Base-by-base conservation (phyloP, 1,284 basidiomycete genomes). In the Xanthoconium separans region DNA sequence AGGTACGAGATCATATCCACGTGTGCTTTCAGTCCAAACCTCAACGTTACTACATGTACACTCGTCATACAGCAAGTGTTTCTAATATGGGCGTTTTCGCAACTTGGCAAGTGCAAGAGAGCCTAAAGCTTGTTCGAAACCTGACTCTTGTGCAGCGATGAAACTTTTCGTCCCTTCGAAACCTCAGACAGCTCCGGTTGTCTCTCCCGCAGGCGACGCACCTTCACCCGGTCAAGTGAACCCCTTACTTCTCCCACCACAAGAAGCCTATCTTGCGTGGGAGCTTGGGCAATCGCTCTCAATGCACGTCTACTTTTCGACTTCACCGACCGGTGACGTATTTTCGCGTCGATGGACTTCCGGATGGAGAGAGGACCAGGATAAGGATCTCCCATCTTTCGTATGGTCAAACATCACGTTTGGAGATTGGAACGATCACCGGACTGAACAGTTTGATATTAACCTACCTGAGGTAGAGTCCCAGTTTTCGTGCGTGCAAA, bases 381-480 rank as follows among this genome's bases (percentile, higher is more conserved):
- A 83, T 45, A 77, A 73, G 49, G 70, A 70, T 34, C 70, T 91
- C 29, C 89, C 90, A 7, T 77, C 78, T 56, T 84, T 91, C 51
- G 77, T 83, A 15, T 97, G 93, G 91, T 76, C 87, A 42, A 89
- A 90, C 61, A 82, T 98, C 47, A 88, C 85, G 0, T 94, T 87
- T 63, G 92, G 92, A 36, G 81, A 93, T 62, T 95, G 85, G 82
- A 82, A 80, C 41, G 89, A 93, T 51, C 71, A 79, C 31, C 76
- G 89, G 47, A 78, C 77, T 7, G 81, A 80, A 53, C 80, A 91
- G 48, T 81, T 87, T 51, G 75, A 86, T 49, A 75, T 96, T 43
- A 77, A 84, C 22, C 77, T 97, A 37, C 94, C 95, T 0, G 71
- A 79, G 73, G 90, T 90, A 65, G 57, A 79, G 11, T 33, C 48